These are phyloP conservation scores for Lagenaria siceraria DNA, from an alignment of 306 rosid genomes.

Conservation along the genomic window DNA sequence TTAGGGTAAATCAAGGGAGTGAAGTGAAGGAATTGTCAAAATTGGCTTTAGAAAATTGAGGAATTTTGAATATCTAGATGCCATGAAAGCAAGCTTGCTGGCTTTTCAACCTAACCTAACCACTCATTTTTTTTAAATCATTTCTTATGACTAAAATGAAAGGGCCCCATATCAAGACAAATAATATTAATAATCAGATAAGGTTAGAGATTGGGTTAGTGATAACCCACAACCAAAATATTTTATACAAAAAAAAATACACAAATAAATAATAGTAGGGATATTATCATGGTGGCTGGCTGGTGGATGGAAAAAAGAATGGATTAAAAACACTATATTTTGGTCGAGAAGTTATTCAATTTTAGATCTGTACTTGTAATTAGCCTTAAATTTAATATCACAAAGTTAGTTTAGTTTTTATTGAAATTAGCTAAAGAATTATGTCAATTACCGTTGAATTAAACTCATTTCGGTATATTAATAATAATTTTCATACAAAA, in stretches of 20 bases:
- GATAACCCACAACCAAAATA: background rate
- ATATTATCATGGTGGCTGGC: too few relatives aligned
- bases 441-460: too few relatives aligned
- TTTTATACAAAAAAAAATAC: background rate
- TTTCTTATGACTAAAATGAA: background rate
- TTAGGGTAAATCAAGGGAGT: background rate
- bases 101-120: conserved; percentile 8
- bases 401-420: too few relatives aligned
- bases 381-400: too few relatives aligned
- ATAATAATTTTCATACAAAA: too few relatives aligned
- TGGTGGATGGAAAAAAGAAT: too few relatives aligned
- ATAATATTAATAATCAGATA: background rate
- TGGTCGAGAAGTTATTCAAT: too few relatives aligned
- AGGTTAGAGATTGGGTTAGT: background rate
- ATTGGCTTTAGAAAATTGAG: background rate
- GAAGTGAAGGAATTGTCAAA: background rate
- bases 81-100: background rate
- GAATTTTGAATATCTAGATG: background rate
- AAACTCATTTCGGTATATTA: too few relatives aligned
- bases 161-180: background rate
- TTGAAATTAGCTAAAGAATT: too few relatives aligned
- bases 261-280: background rate
- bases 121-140: conserved; percentile 1
- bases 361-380: too few relatives aligned
- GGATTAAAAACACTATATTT: too few relatives aligned